A percentile compares a stretch with the other conserved stretches of the same genome.
These are phyloP conservation scores for Pezicula neosporulosa DNA, from an alignment of 2,329 filamentous ascomycete species.

Conservation along the genomic window DNA sequence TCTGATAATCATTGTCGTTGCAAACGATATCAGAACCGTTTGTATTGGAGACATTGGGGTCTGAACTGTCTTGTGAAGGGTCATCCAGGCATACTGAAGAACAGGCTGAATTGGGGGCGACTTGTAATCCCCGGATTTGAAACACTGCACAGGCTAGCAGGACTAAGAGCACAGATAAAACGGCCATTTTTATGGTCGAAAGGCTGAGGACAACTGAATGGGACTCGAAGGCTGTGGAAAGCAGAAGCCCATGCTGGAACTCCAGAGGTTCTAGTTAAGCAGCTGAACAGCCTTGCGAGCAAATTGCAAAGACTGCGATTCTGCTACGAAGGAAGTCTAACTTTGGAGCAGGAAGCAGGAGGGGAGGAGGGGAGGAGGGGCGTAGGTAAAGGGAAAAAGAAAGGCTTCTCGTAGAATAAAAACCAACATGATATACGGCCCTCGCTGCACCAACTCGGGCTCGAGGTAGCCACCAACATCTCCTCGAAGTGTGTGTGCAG, in stretches of 20 bases:
- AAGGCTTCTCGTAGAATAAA: no score
- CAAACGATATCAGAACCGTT: conserved; percentile 40
- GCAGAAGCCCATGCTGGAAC: not conserved
- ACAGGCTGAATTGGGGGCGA: conserved; percentile 49
- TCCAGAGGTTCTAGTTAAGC: no score
- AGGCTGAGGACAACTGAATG: not conserved
- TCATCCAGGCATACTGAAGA: conserved; percentile 43
- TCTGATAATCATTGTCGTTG: conserved; percentile 18
- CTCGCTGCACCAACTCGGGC: no score
- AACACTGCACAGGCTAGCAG: not conserved
- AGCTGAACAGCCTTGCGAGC: no score
- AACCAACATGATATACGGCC: no score
- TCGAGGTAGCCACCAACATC: no score
- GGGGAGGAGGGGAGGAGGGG: no score
- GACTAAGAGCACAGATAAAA: not conserved
- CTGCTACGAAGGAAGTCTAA: no score
- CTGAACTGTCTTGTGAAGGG: conserved; percentile 27
- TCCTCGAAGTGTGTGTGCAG: no score
- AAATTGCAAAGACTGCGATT: no score
- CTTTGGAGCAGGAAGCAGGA: no score
- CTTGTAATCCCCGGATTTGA: conserved; percentile 32
- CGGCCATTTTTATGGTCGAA: not conserved
- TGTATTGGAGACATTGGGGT: conserved; percentile 37
- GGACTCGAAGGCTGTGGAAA: not conserved
- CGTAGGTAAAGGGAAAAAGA: no score